Conservation (phyloP, 768 basidiomycete species). For the Vishniacozyma victoriae region DNA sequence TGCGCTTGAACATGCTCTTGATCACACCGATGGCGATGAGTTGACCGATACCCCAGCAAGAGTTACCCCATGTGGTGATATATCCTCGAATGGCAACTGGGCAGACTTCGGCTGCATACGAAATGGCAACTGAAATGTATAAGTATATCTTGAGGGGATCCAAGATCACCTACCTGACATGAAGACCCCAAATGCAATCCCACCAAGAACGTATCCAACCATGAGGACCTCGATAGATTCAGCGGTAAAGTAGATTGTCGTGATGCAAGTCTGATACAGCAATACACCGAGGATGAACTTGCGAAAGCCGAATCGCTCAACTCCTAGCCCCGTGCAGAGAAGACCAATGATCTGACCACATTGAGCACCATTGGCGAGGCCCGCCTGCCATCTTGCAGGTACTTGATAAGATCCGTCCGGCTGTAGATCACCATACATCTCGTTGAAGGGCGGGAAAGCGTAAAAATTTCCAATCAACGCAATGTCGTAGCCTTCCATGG, state of each 20-base stretch:
- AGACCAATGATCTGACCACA: constrained; percentile 48
- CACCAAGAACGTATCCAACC: constrained; percentile 41
- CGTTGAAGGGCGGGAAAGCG: constrained; percentile 43
- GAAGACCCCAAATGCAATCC: constrained; percentile 48
- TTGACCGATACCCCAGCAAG: constrained; percentile 48
- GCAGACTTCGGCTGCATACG: constrained; percentile 45
- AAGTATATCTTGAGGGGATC: neutral
- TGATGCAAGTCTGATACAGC: constrained; percentile 27
- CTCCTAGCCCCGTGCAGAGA: constrained; percentile 41
- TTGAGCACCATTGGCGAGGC: constrained; percentile 47
- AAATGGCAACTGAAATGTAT: constrained; percentile 24
- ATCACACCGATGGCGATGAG: constrained; percentile 43
- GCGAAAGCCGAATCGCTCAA: constrained; percentile 47
- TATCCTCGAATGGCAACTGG: constrained; percentile 44
- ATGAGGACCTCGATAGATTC: constrained; percentile 24
- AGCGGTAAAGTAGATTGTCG: constrained; percentile 37
- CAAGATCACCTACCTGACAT: constrained; percentile 21
- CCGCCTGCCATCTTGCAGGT: constrained; percentile 49
- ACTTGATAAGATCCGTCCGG: constrained; percentile 44
- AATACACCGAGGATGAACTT: constrained; percentile 42
- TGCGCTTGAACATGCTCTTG: constrained; percentile 29
- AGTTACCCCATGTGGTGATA: constrained; percentile 43
- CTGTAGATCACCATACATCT: constrained; percentile 33
- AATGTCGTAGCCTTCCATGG: constrained; percentile 5
- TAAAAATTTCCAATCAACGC: constrained; percentile 8